Evolutionary conservation across 2,329 filamentous ascomycete genomes (phyloP), one percentile per base, ranked within the genome.

Genomic region (Tympanopsis confertula): DNA sequence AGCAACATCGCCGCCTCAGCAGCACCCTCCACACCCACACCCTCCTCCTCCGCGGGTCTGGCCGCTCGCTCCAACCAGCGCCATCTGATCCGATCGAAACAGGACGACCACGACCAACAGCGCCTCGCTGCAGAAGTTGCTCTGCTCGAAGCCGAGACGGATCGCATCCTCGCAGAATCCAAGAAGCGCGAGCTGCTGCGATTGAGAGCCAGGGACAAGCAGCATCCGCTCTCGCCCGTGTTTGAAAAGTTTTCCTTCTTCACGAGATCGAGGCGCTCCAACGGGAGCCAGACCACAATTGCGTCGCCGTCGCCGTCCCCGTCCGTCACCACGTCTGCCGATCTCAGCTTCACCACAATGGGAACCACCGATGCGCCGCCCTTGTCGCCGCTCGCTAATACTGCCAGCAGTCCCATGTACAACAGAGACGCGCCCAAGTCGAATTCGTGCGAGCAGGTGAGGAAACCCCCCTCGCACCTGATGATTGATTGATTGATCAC

Each of bases 241-340:
- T 53, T 71, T 36, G 66, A 68, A 41, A 69, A 64, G 49, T 59
- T 74, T 38, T 53, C 61, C 13, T 59, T 68, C 37, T 51, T 73
- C 35, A 57, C 62, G 14, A 61, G 61, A 41, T 51, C 55, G 19
- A 58, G 61, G 42, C 64, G 59, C 44, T 57, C 57, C 40, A 60
- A 56, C 29, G 24, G 56, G 55, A 49, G 57, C 37, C 38, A 50
- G 46, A 46, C 56, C 39, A 47, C 56, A 22, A 52, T 55, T 3
- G 35, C 59, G 20, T 63, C 54, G 19, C 51, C 55, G 5, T 45
- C 47, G 4, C 51, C 55, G 2, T 54, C 58, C 10, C 48, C 48
- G 13, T 26, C 22, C 22, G 7, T 10, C 22, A 41, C 36, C 5
- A 26, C 60, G 30, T 58, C 57, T 5, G 44, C 58, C 22, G 49